Evolutionary conservation across 2,329 filamentous ascomycete genomes (phyloP).

Genomic region (Aspergillus thermomutatus): DNA sequence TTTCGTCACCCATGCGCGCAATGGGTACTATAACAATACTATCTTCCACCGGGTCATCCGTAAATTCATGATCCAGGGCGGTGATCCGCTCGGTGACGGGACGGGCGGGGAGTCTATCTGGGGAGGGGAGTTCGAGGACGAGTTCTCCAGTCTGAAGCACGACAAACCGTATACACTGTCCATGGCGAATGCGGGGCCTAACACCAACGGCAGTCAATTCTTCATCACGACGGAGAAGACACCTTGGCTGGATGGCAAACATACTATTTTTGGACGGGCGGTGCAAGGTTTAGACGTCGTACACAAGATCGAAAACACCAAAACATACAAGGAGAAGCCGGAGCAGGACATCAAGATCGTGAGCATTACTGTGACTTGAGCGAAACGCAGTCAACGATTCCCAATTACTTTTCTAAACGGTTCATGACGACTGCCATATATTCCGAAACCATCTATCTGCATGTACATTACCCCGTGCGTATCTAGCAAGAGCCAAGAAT

Average conservation of each 20-base stretch:
- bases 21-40: slow-evolving; percentile 94
- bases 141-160: slow-evolving; percentile 86
- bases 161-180: slow-evolving; percentile 95
- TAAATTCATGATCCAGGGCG: slow-evolving; percentile 94
- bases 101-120: slow-evolving; percentile 90
- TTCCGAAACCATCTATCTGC: not conserved
- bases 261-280: slow-evolving; percentile 91
- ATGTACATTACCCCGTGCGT: not conserved
- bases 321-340: slow-evolving; percentile 86
- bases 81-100: slow-evolving; percentile 82
- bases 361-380: slow-evolving; percentile 58
- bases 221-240: slow-evolving; percentile 98
- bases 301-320: slow-evolving; percentile 89
- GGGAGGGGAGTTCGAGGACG: slow-evolving; percentile 89
- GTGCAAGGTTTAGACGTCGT: slow-evolving; percentile 90
- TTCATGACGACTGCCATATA: not conserved
- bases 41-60: slow-evolving; percentile 96
- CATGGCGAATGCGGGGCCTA: slow-evolving; percentile 96
- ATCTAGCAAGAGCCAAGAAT: not conserved
- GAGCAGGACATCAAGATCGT: slow-evolving; percentile 97
- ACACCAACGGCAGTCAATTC: slow-evolving; percentile 95
- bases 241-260: slow-evolving; percentile 92
- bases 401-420: not conserved
- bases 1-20: slow-evolving; percentile 85
- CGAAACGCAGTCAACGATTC: not conserved